Base-by-base conservation (phyloP, 352 stramenopile species). In the Pythium graminicola region DNA sequence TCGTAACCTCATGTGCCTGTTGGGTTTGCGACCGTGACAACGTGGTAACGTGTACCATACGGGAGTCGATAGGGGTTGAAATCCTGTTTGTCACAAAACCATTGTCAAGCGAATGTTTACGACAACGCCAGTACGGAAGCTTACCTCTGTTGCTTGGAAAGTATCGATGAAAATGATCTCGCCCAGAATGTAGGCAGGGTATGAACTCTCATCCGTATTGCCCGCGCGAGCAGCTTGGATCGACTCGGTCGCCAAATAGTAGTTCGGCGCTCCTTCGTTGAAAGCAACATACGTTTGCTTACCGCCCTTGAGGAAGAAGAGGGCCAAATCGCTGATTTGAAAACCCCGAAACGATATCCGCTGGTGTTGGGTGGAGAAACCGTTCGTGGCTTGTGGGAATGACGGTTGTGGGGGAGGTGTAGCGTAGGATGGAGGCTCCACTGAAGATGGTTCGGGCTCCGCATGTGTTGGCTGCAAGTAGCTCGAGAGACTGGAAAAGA, bases 101-200 rank as follows among this genome's bases (percentile, higher is more conserved):
- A 13, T 22, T 11, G 38, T 44, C 5, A 44, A 22, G 6, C 31
- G 23, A n/a, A 1, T 26, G 35, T 19, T 17, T 19, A 54, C 55
- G n/a, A 60, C 19, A 22, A 17, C 46, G 3, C 52, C 26, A 51
- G 47, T 35, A 6, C 39, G 62, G 19, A 52, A 48, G 17, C 68
- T 20, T 69, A 87, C 80, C 76, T 90, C 80, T 1, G 75, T 87
- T 23, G 80, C 80, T 60, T 89, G 77, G 53, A 88, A 89, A 31
- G 77, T 79, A 57, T 89, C 80, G 32, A 91, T 91, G 44, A 91
- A 87, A 57, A 90, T 90, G 58, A 90, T 88, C 41, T 90, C 77
- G 23, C 80, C 80, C 44, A 72, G 78, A 29, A 91, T 87, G 62
- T 91, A 91, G 13, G 77, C 76, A 19, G 80, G 80, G 6, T 74